A percentile compares a stretch with the other conserved stretches of the same genome.
These are phyloP conservation scores for Lippia alba DNA, from an alignment of 305 asterid genomes.

Conservation along the genomic window DNA sequence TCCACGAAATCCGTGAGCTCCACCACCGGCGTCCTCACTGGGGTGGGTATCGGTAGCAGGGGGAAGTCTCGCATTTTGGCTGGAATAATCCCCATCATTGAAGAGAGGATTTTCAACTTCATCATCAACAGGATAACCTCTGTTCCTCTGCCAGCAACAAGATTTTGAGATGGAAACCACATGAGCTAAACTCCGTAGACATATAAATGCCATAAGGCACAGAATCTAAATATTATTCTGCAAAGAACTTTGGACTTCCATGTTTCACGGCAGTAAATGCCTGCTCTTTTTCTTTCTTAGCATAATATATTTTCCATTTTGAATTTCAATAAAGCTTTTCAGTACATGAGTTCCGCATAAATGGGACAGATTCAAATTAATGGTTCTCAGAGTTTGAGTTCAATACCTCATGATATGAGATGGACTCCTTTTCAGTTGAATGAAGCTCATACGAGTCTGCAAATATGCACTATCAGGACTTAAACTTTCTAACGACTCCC, in stretches of 20 bases:
- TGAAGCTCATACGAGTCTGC: conserved; percentile 45
- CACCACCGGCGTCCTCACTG: conserved; percentile 57
- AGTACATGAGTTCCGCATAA: neutral
- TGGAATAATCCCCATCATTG: conserved; percentile 45
- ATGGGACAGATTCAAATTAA: conserved; percentile 3
- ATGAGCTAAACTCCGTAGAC: conserved; percentile 16
- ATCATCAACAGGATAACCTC: conserved; percentile 48
- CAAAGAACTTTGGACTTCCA: conserved; percentile 18
- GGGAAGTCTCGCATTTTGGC: conserved; percentile 31
- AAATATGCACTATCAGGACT: conserved; percentile 25
- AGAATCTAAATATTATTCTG: conserved; percentile 17
- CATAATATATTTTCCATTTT: neutral
- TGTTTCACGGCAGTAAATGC: conserved; percentile 8
- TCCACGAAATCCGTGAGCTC: conserved; percentile 64
- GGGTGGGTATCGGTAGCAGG: conserved; percentile 37
- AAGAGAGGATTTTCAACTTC: conserved; percentile 74
- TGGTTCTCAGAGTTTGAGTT: conserved; percentile 23
- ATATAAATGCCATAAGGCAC: conserved; percentile 7
- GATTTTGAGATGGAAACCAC: conserved; percentile 34
- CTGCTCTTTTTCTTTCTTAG: conserved; percentile 13
- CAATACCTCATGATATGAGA: conserved; percentile 48
- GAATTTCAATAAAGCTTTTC: conserved; percentile 5
- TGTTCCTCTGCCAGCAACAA: conserved; percentile 53
- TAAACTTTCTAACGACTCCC: conserved; percentile 8
- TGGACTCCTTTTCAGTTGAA: conserved; percentile 32